Conservation (phyloP, 345 rosid genomes). For the Noccaea caerulescens region DNA sequence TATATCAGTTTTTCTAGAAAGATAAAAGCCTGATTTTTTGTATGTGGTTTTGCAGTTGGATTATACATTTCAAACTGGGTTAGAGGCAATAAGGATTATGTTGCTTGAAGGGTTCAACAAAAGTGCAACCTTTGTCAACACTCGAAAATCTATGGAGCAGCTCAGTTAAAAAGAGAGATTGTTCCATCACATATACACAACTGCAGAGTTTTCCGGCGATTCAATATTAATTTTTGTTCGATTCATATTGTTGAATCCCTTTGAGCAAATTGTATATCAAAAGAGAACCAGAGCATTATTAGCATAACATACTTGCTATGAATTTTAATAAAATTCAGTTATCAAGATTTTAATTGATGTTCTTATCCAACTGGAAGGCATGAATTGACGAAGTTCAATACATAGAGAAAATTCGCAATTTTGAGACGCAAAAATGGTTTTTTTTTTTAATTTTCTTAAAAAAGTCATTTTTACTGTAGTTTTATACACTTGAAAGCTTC, state of each 20-base stretch:
- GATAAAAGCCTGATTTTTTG: neutral
- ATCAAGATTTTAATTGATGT: neutral
- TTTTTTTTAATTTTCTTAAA: neutral
- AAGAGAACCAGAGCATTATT: neutral
- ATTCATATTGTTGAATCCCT: conserved; percentile 11
- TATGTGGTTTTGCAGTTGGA: conserved; percentile 64
- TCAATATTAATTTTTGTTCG: conserved; percentile 2
- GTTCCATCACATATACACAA: conserved; percentile 13
- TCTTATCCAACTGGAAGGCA: neutral
- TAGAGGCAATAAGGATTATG: conserved; percentile 74
- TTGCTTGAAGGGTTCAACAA: conserved; percentile 71
- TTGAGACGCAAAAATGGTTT: neutral
- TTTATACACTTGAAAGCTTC: neutral
- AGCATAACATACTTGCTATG: neutral
- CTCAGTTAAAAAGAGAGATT: conserved; percentile 41
- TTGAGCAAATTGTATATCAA: conserved; percentile 33
- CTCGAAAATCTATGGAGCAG: conserved; percentile 64
- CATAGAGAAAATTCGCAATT: neutral
- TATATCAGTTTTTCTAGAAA: neutral
- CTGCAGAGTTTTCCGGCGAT: neutral
- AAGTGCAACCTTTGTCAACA: conserved; percentile 88
- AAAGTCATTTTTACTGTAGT: neutral
- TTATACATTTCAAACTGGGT: conserved; percentile 65
- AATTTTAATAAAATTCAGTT: neutral
- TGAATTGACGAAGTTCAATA: neutral